These are phyloP conservation scores for Proliferodiscus dingleyae DNA, from an alignment of 2,329 filamentous ascomycete genomes.

Conservation along the genomic window DNA sequence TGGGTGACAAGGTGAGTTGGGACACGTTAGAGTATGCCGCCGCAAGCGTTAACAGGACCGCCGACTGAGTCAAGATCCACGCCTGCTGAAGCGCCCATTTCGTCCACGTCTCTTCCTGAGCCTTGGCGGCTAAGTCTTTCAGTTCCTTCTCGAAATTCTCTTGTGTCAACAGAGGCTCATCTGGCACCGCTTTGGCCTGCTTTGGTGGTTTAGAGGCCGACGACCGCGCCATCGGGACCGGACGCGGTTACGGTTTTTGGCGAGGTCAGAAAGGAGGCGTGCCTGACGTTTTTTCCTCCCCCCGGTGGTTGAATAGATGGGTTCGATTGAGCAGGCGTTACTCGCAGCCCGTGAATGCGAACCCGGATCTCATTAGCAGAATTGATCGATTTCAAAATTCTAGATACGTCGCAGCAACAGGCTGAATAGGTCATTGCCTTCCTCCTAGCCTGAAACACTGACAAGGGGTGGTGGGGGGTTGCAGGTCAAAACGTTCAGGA, in stretches of 20 bases:
- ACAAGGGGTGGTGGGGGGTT: background rate
- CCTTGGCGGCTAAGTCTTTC: constrained; percentile 29
- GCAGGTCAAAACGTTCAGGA: background rate
- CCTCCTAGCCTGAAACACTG: constrained; percentile 13
- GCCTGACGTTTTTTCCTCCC: no score
- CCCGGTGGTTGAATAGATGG: no score
- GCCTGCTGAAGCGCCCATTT: constrained; percentile 28
- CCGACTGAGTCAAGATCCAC: constrained; percentile 32
- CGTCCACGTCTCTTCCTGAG: constrained; percentile 29
- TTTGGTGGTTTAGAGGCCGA: constrained; percentile 1
- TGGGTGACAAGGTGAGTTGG: constrained; percentile 72
- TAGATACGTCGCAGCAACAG: constrained; percentile 5
- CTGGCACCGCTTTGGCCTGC: constrained; percentile 3
- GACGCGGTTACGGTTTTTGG: no score
- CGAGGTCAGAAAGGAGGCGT: no score
- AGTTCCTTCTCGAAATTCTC: constrained; percentile 34
- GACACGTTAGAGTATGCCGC: constrained; percentile 67
- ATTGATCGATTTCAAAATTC: background rate
- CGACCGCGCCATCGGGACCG: constrained; percentile 10
- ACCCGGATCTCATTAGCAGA: background rate
- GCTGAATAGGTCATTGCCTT: constrained; percentile 8
- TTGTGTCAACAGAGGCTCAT: constrained; percentile 27
- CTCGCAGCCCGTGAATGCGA: background rate
- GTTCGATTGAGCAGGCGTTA: background rate
- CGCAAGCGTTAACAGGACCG: constrained; percentile 48